Evolutionary conservation across 2,329 filamentous ascomycete genomes (phyloP), one percentile per base, ranked within the genome.

Genomic region (Albifimbria verrucaria): DNA sequence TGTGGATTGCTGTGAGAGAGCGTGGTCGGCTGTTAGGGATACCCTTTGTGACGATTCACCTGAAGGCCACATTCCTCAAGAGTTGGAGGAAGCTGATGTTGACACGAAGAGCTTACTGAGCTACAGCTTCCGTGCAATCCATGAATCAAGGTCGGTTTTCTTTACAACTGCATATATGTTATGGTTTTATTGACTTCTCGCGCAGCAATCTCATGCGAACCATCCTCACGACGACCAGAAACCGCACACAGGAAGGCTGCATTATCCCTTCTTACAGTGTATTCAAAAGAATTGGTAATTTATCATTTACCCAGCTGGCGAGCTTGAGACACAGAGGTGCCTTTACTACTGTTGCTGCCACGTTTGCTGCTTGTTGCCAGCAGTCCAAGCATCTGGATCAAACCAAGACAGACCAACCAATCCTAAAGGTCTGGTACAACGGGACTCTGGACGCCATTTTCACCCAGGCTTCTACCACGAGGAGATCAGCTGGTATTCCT

Each of bases 1-100:
- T 2, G 72, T 90, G 12, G 62, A 65, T 2, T 77, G 80, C 55
- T 88, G 91, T 53, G 72, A 78, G 48, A 77, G 80, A n/a, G 82
- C 96, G 7, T 99, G 94, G 94, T 63, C 72, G 1, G 80, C 83
- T 23, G 90, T 97, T 5, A 83, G 82, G 60, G 80, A 86, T 50
- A 83, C 95, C 4, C 80, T 99, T 1, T 99, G 94, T 64, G 88
- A 96, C 57, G 94, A 97, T 70, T 96, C 94, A 1, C 94, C 95
- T 0, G 94, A 99, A 71, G 93, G 93, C 0, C 87, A 94, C 67
- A 75, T 90, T 3, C 88, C 87, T 0, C 85, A 92, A 49, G 89
- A 93, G 23, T 69, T 90, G n/a, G 83, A 89, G 50, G 86, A 88
- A 28, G 74, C 83, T 17, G 80, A 87, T 4, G 78, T 91, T 2